Evolutionary conservation across 805 yeast species (phyloP).

Genomic region (Kodamaea sagamina): DNA sequence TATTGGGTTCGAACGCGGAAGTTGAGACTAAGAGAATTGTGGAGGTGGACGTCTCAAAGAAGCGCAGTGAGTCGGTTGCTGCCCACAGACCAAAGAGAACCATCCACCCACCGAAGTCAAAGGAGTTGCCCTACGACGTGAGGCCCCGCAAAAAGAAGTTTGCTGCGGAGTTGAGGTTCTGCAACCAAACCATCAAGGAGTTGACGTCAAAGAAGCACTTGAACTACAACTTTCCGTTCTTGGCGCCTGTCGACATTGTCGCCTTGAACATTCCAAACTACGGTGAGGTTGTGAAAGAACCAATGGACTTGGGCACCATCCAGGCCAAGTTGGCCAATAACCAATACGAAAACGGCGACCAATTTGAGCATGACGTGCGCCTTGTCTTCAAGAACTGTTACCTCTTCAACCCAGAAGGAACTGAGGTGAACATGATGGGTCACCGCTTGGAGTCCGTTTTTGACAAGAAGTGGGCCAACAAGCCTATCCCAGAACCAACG

Average conservation of each 20-base stretch:
- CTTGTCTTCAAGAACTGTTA: slow-evolving; percentile 88
- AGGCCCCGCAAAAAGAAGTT: slow-evolving; percentile 90
- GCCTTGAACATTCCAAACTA: slow-evolving; percentile 92
- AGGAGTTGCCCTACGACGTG: slow-evolving; percentile 87
- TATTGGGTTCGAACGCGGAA: slow-evolving; percentile 28
- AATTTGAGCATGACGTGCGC: slow-evolving; percentile 79
- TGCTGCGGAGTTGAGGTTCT: slow-evolving; percentile 86
- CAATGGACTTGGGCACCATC: slow-evolving; percentile 93
- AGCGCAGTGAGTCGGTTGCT: slow-evolving; percentile 67
- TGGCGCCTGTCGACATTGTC: slow-evolving; percentile 93
- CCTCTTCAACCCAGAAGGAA: slow-evolving; percentile 92
- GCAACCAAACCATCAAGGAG: slow-evolving; percentile 80
- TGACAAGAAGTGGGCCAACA: slow-evolving; percentile 82
- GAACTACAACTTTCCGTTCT: slow-evolving; percentile 82
- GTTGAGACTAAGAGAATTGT: slow-evolving; percentile 34
- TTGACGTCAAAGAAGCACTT: slow-evolving; percentile 80
- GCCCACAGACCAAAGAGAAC: slow-evolving; percentile 93
- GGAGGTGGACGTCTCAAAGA: slow-evolving; percentile 48
- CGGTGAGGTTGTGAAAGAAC: slow-evolving; percentile 79
- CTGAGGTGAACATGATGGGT: slow-evolving; percentile 95
- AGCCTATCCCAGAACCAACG: slow-evolving; percentile 62
- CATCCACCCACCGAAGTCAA: slow-evolving; percentile 94
- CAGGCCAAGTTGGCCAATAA: slow-evolving; percentile 79
- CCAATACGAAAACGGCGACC: slow-evolving; percentile 85
- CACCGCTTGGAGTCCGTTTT: slow-evolving; percentile 85